A percentile compares a stretch with the other conserved stretches of the same genome.
These are phyloP conservation scores for Nissolia schottii DNA, from an alignment of 306 rosid genomes.

Conservation along the genomic window DNA sequence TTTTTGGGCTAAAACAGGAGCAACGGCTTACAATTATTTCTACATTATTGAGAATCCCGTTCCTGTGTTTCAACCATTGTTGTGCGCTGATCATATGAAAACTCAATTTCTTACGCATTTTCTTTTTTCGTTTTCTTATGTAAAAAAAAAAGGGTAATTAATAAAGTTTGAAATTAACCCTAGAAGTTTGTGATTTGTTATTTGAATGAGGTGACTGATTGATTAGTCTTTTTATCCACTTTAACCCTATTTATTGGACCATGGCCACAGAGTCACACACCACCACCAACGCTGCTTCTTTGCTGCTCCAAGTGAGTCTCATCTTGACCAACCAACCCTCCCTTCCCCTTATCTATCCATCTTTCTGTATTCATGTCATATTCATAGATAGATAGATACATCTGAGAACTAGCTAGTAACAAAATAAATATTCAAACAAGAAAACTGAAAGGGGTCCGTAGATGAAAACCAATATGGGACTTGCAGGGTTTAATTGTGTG, in stretches of 20 bases:
- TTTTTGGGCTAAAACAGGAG: too few species aligned
- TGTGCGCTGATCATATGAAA: too few species aligned
- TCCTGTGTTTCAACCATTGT: too few species aligned
- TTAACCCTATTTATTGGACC: conserved; percentile 10
- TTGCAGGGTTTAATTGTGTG: background rate
- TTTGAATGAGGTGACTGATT: conserved; percentile 25
- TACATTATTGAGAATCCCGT: too few species aligned
- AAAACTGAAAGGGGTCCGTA: conserved; percentile 17
- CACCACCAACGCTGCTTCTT: background rate
- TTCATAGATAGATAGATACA: background rate
- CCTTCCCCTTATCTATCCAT: background rate
- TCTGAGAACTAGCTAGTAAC: background rate
- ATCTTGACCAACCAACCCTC: conserved; percentile 17
- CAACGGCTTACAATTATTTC: too few species aligned
- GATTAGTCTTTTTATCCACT: conserved; percentile 17
- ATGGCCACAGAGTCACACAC: background rate
- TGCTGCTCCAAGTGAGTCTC: background rate
- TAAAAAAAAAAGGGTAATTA: too few species aligned
- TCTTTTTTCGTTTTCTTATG: too few species aligned
- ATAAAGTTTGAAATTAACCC: background rate
- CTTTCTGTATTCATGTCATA: background rate
- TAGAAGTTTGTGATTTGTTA: background rate
- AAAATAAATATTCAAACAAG: background rate
- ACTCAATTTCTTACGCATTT: too few species aligned
- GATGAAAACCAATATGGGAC: background rate